Evolutionary conservation across 2,329 filamentous ascomycete genomes (phyloP).

Genomic region (Epichloe gansuensis): DNA sequence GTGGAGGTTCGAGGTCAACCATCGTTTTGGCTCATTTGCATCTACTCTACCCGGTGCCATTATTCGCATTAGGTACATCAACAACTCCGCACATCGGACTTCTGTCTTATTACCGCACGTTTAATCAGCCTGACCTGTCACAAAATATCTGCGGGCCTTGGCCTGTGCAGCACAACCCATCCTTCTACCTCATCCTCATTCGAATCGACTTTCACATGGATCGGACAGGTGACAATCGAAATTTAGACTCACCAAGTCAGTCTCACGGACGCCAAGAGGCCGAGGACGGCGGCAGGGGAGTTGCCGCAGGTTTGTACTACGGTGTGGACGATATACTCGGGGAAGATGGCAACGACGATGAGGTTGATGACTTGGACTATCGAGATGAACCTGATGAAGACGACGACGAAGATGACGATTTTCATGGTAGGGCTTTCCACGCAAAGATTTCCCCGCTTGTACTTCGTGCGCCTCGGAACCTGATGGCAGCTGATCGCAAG

Average conservation of each 20-base stretch:
- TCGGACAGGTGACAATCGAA: neutral
- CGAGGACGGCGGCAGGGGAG: conserved; percentile 9
- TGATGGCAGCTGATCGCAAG: neutral
- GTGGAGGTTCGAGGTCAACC: no score
- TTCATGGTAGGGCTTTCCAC: conserved; percentile 7
- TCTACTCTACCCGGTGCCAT: no score
- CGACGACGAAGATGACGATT: conserved; percentile 10
- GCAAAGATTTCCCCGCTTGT: neutral
- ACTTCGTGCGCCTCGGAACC: neutral
- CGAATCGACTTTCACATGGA: neutral
- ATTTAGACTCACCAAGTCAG: neutral
- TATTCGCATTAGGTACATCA: no score
- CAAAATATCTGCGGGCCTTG: no score
- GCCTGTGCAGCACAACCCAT: neutral
- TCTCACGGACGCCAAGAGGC: neutral
- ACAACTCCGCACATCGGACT: no score
- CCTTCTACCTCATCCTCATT: no score
- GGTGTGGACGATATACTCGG: conserved; percentile 4
- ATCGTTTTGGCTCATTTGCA: no score
- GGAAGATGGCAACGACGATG: conserved; percentile 7
- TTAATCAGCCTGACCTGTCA: no score
- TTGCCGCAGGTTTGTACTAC: conserved; percentile 14
- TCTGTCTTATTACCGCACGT: no score
- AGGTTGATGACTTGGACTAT: conserved; percentile 8
- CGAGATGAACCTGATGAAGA: conserved; percentile 11